These are phyloP conservation scores for Lojkania enalia DNA, from an alignment of 2,329 filamentous ascomycete genomes.

Conservation along the genomic window DNA sequence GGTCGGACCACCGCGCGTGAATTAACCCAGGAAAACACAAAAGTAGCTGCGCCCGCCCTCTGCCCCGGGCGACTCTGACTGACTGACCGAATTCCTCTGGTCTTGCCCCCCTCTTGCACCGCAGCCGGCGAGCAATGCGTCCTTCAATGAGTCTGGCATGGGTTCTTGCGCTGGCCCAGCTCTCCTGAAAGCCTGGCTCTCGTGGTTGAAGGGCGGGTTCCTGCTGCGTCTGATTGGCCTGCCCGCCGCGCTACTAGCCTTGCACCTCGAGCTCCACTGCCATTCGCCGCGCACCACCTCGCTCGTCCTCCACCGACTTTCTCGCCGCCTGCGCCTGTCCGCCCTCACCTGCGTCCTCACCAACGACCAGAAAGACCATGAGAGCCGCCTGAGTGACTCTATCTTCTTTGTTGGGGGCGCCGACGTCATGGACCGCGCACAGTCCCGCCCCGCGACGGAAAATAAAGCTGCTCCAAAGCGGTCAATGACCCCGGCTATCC, in stretches of 20 bases:
- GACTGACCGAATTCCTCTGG: conserved; percentile 2
- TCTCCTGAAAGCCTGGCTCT: conserved; percentile 36
- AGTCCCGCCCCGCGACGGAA: conserved; percentile 20
- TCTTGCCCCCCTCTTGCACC: background rate
- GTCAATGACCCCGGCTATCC: conserved; percentile 30
- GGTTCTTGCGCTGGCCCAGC: conserved; percentile 33
- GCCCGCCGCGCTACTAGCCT: conserved; percentile 31
- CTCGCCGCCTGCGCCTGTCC: conserved; percentile 32
- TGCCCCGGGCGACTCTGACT: conserved; percentile 10
- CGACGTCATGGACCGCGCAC: conserved; percentile 36
- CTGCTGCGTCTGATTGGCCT: conserved; percentile 32
- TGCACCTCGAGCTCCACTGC: conserved; percentile 37
- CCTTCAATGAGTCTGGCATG: conserved; percentile 34
- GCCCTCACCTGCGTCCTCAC: conserved; percentile 25
- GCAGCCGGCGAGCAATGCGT: conserved; percentile 31
- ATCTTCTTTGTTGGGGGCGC: conserved; percentile 26
- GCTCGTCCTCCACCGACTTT: conserved; percentile 41
- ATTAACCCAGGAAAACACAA: conserved; percentile 8
- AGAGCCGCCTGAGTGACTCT: conserved; percentile 19
- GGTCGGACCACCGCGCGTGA: conserved; percentile 15
- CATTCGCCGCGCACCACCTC: conserved; percentile 33
- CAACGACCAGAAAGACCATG: conserved; percentile 18
- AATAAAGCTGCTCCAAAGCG: conserved; percentile 20
- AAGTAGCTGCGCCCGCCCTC: conserved; percentile 1
- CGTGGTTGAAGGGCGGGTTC: conserved; percentile 28